Base-by-base conservation (phyloP, 208 protist species). In the Crithidia sp. region DNA sequence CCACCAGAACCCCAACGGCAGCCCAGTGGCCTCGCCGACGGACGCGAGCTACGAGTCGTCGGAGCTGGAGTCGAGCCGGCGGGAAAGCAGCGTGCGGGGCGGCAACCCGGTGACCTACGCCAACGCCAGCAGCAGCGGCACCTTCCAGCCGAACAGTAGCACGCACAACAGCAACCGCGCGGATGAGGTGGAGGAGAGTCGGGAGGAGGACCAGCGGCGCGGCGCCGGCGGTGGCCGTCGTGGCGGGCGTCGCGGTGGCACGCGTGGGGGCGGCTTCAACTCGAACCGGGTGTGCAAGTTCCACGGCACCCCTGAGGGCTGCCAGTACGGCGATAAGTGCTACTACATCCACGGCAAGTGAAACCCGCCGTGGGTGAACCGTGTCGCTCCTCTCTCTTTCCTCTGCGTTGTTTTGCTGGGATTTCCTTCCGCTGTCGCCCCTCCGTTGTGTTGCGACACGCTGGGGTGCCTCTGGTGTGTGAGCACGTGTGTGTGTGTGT, bases 311-410 rank as follows among this genome's bases (percentile, higher is more conserved):
- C 62, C 74, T 17, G 83, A 79, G 8, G 83, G 83, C 17, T 87
- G 83, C 57, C 75, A 78, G 72, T 84, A 71, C 71, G 83, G 83
- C 5, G 74, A 74, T 52, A 79, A 80, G 63, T 87, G 83, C 65
- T 79, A 76, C 60, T 84, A 76, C 53, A 8, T 70, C 10, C 83
- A 87, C 66, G 63, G 40, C 58, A 78, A 73, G 71, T 83, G 76
- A 55, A 28, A 28, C 28, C 28, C 28, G 28, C 28, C 28, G 28
- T 28, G 28, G 28, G 28, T 28, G 28, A 28, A 28, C 28, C 28
- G 28, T 28, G 28, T 28, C 28, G 28, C 8, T 28, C 53, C 39
- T n/a, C 13, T 37, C 17, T 58, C 13, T 40, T 16, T 49, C 28
- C 7, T 28, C 43, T 64, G 5, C n/a, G 4, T 39, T 49, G 0